phyloP scores from a whole-genome alignment of 306 rosid species.

The Casuarina equisetifolia region DNA sequence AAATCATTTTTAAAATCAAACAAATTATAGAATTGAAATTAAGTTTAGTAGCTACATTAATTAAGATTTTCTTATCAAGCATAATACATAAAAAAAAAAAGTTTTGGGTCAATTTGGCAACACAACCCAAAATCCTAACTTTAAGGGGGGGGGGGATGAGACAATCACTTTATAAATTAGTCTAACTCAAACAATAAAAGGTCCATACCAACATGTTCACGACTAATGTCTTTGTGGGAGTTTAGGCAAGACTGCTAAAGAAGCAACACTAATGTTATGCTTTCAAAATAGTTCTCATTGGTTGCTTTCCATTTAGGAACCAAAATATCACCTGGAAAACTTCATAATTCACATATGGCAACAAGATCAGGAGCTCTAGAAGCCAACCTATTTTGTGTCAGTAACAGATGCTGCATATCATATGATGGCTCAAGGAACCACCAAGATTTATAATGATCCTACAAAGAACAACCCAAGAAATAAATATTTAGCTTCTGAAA shows the following conservation, averaged over 20 bases:
- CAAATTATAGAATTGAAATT: neutral
- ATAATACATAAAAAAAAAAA: neutral
- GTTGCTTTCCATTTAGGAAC: constrained; percentile 62
- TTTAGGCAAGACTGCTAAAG: constrained; percentile 63
- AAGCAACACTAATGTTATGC: constrained; percentile 65
- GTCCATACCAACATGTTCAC: constrained; percentile 54
- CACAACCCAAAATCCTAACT: neutral
- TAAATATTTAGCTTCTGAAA: neutral
- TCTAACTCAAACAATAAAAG: neutral
- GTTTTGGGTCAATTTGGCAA: neutral
- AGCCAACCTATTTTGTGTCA: no score
- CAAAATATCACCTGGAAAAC: constrained; percentile 26
- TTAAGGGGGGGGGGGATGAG: no score
- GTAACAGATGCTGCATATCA: no score
- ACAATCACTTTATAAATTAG: neutral
- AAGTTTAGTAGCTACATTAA: neutral
- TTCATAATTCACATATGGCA: constrained; percentile 21
- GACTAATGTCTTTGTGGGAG: constrained; percentile 66
- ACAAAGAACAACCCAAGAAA: constrained; percentile 1
- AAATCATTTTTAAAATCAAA: neutral
- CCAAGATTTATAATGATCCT: no score
- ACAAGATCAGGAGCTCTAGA: constrained; percentile 34
- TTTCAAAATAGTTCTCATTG: constrained; percentile 61
- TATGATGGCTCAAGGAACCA: no score
- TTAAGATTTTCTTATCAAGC: neutral